Evolutionary conservation across 495 filamentous ascomycete species (phyloP).

Genomic region (Trichoderma reesei): DNA sequence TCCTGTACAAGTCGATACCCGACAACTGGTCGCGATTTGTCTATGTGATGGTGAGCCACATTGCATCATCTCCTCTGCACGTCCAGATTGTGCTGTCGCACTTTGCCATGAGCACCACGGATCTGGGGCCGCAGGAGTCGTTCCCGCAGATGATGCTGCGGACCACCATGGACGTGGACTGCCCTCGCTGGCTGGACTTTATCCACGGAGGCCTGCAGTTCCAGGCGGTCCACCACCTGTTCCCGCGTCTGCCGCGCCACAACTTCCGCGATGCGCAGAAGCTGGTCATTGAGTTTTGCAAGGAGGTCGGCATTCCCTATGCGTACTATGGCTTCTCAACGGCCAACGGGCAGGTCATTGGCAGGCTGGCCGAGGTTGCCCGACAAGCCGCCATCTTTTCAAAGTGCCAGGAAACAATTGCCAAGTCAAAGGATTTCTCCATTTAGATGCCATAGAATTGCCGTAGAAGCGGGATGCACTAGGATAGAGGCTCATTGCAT

Average conservation of each 20-base stretch:
- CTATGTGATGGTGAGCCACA: constrained; percentile 80
- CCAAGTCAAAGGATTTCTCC: constrained; percentile 21
- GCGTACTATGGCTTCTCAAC: constrained; percentile 89
- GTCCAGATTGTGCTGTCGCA: constrained; percentile 94
- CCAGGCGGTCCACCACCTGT: constrained; percentile 92
- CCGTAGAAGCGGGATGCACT: background rate
- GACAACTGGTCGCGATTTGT: constrained; percentile 56
- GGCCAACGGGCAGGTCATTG: constrained; percentile 82
- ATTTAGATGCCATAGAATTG: background rate
- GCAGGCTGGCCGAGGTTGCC: constrained; percentile 72
- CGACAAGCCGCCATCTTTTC: constrained; percentile 80
- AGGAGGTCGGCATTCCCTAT: constrained; percentile 87
- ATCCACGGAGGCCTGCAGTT: constrained; percentile 95
- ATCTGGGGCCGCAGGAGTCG: constrained; percentile 76
- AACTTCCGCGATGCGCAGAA: constrained; percentile 79
- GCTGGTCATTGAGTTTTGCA: constrained; percentile 80
- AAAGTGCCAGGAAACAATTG: constrained; percentile 65
- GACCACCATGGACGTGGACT: constrained; percentile 97
- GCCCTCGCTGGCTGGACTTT: constrained; percentile 90
- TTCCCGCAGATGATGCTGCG: constrained; percentile 96
- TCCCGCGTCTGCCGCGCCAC: constrained; percentile 86
- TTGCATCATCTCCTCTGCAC: constrained; percentile 78
- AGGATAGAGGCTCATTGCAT: background rate
- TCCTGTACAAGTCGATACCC: constrained; percentile 70
- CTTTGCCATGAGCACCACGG: constrained; percentile 93